These are phyloP conservation scores for Ceratonia siliqua DNA, from an alignment of 306 rosid genomes.

Conservation along the genomic window DNA sequence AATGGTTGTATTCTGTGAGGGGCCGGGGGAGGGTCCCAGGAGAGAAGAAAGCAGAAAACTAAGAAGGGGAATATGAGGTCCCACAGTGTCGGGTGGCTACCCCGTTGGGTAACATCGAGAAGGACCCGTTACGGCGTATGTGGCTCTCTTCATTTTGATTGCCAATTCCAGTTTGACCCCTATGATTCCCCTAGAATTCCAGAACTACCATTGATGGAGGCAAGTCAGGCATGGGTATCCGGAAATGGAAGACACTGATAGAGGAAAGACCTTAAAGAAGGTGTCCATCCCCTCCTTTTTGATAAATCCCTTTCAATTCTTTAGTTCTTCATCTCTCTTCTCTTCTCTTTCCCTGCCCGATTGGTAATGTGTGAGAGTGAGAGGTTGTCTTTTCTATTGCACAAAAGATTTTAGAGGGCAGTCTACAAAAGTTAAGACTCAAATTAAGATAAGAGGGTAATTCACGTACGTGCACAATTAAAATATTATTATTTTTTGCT, in stretches of 20 bases:
- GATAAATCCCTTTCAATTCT: background rate
- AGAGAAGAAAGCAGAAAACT: background rate
- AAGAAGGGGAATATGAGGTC: slow-evolving; percentile 31
- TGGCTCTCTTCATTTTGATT: background rate
- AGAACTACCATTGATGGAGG: slow-evolving; percentile 40
- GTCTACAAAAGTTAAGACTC: no score
- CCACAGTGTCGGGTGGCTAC: no score
- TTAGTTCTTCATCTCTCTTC: background rate
- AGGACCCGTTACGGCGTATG: slow-evolving; percentile 45
- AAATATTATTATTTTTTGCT: no score
- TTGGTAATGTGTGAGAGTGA: background rate
- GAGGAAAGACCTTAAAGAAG: slow-evolving; percentile 33
- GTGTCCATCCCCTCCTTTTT: slow-evolving; percentile 2
- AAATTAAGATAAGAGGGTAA: no score
- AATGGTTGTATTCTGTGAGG: background rate
- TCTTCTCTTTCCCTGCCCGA: background rate
- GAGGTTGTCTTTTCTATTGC: background rate
- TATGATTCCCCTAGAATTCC: slow-evolving; percentile 25
- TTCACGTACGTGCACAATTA: no score
- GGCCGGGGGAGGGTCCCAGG: slow-evolving; percentile 37
- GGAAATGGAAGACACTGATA: slow-evolving; percentile 39
- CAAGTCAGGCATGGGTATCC: slow-evolving; percentile 20
- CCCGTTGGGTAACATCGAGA: no score
- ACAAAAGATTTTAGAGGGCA: no score
- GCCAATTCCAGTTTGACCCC: slow-evolving; percentile 28